Percentiles rank a stretch among this genome's conserved stretches.
Conservation (phyloP, 495 filamentous ascomycete genomes). For the Penicillium fimorum region DNA sequence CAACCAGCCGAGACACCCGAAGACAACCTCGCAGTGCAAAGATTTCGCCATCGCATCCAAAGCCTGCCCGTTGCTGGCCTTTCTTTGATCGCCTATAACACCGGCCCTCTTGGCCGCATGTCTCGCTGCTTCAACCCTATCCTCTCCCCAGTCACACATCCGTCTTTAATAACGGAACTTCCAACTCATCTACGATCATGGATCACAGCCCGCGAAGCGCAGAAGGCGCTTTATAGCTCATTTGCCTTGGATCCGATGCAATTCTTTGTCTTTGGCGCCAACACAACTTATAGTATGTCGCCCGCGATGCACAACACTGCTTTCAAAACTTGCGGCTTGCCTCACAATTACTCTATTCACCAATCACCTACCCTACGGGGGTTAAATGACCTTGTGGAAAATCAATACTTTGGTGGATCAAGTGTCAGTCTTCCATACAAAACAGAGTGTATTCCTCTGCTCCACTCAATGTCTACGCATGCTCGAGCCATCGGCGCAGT, state of each 20-base stretch:
- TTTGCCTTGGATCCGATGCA: slow-evolving; percentile 53
- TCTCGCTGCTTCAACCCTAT: slow-evolving; percentile 64
- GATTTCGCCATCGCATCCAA: slow-evolving; percentile 37
- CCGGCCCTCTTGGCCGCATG: slow-evolving; percentile 61
- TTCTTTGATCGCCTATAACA: slow-evolving; percentile 68
- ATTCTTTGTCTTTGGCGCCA: slow-evolving; percentile 46
- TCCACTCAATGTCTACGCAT: slow-evolving; percentile 69
- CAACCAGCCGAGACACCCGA: slow-evolving; percentile 41
- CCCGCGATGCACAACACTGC: slow-evolving; percentile 69
- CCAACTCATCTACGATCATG: slow-evolving; percentile 31
- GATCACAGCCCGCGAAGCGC: slow-evolving; percentile 43
- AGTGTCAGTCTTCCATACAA: slow-evolving; percentile 74
- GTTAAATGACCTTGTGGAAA: slow-evolving; percentile 61
- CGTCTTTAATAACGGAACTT: slow-evolving; percentile 24
- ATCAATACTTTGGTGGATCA: slow-evolving; percentile 70
- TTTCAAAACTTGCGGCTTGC: slow-evolving; percentile 67
- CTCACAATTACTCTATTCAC: slow-evolving; percentile 67
- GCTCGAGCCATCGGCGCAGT: slow-evolving; percentile 75
- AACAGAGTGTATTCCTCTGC: slow-evolving; percentile 64
- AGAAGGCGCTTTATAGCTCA: slow-evolving; percentile 52
- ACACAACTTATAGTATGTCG: slow-evolving; percentile 45
- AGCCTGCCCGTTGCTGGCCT: slow-evolving; percentile 32
- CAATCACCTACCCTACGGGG: slow-evolving; percentile 63
- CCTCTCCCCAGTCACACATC: slow-evolving; percentile 58
- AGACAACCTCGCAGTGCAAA: slow-evolving; percentile 44